phyloP scores from a whole-genome alignment of 345 rosid genomes.

The Ceriops zippeliana region DNA sequence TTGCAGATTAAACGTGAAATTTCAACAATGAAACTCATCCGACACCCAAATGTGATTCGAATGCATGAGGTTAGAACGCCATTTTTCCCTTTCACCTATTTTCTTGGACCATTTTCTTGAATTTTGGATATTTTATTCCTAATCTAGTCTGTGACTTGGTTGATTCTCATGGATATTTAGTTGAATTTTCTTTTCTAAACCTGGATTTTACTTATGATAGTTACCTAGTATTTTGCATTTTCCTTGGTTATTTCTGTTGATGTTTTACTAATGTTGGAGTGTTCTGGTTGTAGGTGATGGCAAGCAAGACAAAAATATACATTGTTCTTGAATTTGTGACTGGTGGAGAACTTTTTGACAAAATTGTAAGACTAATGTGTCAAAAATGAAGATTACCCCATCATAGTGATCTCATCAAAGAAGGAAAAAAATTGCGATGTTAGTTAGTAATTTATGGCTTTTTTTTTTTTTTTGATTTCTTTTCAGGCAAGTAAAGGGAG shows the following conservation, averaged over 20 bases:
- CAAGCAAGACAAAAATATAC: constrained; percentile 92
- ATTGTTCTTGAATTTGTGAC: constrained; percentile 89
- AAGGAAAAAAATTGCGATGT: too few relatives aligned
- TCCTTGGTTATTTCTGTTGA: background rate
- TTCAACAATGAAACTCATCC: constrained; percentile 85
- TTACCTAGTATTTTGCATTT: background rate
- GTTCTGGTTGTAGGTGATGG: constrained; percentile 76
- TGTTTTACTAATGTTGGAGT: constrained; percentile 8
- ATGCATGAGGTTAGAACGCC: constrained; percentile 72
- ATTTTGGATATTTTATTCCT: background rate
- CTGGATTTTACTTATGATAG: background rate
- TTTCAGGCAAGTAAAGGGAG: constrained; percentile 84
- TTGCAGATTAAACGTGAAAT: constrained; percentile 92
- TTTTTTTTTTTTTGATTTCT: constrained; percentile 10
- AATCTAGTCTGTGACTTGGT: background rate
- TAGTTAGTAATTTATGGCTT: background rate
- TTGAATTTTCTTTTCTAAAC: background rate
- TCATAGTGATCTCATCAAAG: background rate
- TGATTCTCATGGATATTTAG: background rate
- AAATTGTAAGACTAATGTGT: constrained; percentile 57
- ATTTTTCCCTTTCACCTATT: background rate
- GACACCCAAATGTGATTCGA: constrained; percentile 93
- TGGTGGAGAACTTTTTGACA: constrained; percentile 98
- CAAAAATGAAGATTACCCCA: background rate
- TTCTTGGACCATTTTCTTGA: background rate